These are phyloP conservation scores for Zarea fungicola DNA, from an alignment of 2,329 filamentous ascomycete genomes.

Conservation along the genomic window DNA sequence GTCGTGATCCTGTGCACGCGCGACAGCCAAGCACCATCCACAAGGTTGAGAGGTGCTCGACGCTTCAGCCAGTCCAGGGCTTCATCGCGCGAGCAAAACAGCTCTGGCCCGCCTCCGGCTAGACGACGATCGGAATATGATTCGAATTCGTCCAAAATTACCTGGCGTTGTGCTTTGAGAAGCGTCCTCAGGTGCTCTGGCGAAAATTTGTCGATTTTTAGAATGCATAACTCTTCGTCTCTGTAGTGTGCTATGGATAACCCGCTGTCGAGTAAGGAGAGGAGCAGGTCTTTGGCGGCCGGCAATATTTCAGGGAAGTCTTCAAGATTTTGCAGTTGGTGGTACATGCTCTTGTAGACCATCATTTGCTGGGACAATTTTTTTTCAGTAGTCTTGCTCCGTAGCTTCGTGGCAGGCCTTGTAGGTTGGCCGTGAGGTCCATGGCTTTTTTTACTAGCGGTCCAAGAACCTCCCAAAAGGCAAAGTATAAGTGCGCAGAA, in stretches of 20 bases:
- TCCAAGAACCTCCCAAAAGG: too few species aligned
- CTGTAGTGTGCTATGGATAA: not conserved
- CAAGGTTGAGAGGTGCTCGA: constrained; percentile 28
- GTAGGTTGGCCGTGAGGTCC: too few species aligned
- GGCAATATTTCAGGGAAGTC: not conserved
- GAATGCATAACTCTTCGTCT: not conserved
- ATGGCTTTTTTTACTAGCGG: too few species aligned
- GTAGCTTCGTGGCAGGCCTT: too few species aligned
- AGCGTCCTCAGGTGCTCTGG: not conserved
- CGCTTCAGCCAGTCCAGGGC: not conserved
- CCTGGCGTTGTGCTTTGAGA: too few species aligned
- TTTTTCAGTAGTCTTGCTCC: too few species aligned
- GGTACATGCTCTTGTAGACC: not conserved
- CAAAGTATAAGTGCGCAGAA: too few species aligned
- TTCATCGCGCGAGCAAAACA: not conserved
- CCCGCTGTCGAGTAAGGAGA: not conserved
- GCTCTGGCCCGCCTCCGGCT: not conserved
- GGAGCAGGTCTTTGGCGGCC: not conserved
- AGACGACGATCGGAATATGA: not conserved
- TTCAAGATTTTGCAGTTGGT: not conserved
- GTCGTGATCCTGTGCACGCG: constrained; percentile 39
- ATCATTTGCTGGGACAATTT: not conserved
- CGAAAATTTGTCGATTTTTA: not conserved
- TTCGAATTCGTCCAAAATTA: not conserved
- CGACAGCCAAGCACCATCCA: constrained; percentile 45